Base-by-base conservation (phyloP, 2,329 filamentous ascomycete genomes). In the Nemania sp. region DNA sequence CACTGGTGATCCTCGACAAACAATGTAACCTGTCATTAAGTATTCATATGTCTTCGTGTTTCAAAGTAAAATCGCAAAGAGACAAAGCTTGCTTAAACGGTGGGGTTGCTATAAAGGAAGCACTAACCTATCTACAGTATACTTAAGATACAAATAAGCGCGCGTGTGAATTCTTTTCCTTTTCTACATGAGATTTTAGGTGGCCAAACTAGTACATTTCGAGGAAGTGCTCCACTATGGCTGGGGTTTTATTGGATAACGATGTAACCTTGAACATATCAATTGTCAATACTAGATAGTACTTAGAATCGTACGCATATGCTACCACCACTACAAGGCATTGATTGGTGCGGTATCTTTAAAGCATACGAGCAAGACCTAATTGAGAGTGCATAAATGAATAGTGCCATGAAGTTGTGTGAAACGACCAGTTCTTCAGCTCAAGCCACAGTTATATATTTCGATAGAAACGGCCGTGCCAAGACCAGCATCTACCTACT, bases 361-460 rank as follows among this genome's bases (percentile, higher is more conserved):
- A 35, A 2, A 35, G 32, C 32, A 35, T n/a, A n/a, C n/a, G n/a
- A n/a, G n/a, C 32, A 7, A 11, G 7, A 7, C 32, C 32, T 35
- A 7, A 35, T 35, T 35, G 32, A 35, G 32, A 11, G 20, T 5
- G 11, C 29, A 45, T 52, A 32, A 15, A 2, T 27, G 41, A 26
- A 54, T 35, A n/a, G 29, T n/a, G 38, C 47, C 24, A 4, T 51
- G 20, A 1, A 51, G 29, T 20, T 38, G 22, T 26, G 29, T 60
- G 49, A 55, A 66, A 56, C 56, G 35, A 49, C 20, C 29, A 54
- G 20, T 45, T 66, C 51, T 61, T 66, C 63, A 61, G 57, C 57
- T 66, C 41, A 61, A 66, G 63, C 63, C 63, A 66, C 38, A 20
- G 51, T 56, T 27, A 56, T 32, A n/a, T 29, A 35, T 35, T 11